Conservation (phyloP, 2,329 filamentous ascomycete species). For the Chrysosporium keratinophilum region DNA sequence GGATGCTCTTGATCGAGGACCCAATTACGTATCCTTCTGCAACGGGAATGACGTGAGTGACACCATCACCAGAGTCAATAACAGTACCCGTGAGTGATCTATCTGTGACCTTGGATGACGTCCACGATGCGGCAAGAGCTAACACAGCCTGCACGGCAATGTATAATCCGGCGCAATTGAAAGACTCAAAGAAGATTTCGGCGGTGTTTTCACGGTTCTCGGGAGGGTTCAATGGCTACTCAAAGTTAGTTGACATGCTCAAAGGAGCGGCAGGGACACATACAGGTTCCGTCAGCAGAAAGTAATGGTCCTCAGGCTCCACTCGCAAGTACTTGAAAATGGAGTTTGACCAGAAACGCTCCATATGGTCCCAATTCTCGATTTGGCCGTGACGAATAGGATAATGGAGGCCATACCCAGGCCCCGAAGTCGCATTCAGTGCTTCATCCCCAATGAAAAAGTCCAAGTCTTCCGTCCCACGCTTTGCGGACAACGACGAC, state of each 20-base stretch:
- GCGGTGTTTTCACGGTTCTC: constrained; percentile 98
- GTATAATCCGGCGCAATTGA: constrained; percentile 97
- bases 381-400: constrained; percentile 96
- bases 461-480: constrained; percentile 93
- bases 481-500: constrained; percentile 78
- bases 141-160: constrained; percentile 97
- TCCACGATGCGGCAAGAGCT: constrained; percentile 94
- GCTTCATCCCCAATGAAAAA: constrained; percentile 99
- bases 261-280: constrained; percentile 29
- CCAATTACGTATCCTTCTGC: constrained; percentile 98
- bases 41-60: constrained; percentile 97
- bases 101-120: constrained; percentile 93
- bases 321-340: constrained; percentile 99
- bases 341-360: constrained; percentile 99
- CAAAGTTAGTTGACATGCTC: neutral
- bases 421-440: constrained; percentile 68
- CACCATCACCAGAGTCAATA: constrained; percentile 96
- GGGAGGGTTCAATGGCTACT: constrained; percentile 84
- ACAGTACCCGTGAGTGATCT: constrained; percentile 93
- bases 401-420: constrained; percentile 93
- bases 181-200: constrained; percentile 99
- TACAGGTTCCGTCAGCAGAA: constrained; percentile 93
- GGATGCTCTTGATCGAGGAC: constrained; percentile 97
- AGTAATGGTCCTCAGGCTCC: constrained; percentile 97
- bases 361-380: constrained; percentile 99